A percentile compares a stretch with the other conserved stretches of the same genome.
Evolutionary conservation across 2,329 filamentous ascomycete species (phyloP).

Genomic region (Neopestalotiopsis sp.): DNA sequence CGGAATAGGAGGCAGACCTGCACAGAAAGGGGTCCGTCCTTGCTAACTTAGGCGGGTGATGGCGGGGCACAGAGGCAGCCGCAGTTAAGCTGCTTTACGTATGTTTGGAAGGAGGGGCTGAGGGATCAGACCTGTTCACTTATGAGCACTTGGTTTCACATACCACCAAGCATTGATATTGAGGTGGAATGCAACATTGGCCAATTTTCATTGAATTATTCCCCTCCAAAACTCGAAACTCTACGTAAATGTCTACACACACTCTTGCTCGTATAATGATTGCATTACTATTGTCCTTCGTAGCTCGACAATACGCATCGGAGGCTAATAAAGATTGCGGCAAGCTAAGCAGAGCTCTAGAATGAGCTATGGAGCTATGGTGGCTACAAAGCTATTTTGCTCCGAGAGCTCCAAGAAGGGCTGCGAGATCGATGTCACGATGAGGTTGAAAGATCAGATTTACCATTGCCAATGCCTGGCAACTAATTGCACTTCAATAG

Average conservation of each 20-base stretch:
- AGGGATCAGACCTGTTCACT: too few species aligned
- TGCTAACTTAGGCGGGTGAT: neutral
- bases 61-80: neutral
- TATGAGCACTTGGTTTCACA: too few species aligned
- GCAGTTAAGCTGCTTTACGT: neutral
- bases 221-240: too few species aligned
- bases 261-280: too few species aligned
- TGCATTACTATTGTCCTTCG: too few species aligned
- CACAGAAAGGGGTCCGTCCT: slow-evolving; percentile 12
- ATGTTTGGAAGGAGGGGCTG: neutral
- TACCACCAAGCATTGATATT: too few species aligned
- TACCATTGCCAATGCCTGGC: neutral
- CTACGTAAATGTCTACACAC: too few species aligned
- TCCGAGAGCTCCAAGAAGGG: neutral
- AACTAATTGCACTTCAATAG: neutral
- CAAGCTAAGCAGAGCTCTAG: neutral
- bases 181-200: too few species aligned
- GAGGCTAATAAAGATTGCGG: neutral
- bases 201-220: too few species aligned
- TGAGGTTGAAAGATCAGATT: neutral
- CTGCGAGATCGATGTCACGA: neutral
- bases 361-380: slow-evolving; percentile 1
- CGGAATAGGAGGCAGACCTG: neutral
- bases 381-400: neutral
- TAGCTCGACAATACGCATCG: neutral